Evolutionary conservation across 176 grass and related monocot species (phyloP).

Genomic region (Cymbopogon citratus): DNA sequence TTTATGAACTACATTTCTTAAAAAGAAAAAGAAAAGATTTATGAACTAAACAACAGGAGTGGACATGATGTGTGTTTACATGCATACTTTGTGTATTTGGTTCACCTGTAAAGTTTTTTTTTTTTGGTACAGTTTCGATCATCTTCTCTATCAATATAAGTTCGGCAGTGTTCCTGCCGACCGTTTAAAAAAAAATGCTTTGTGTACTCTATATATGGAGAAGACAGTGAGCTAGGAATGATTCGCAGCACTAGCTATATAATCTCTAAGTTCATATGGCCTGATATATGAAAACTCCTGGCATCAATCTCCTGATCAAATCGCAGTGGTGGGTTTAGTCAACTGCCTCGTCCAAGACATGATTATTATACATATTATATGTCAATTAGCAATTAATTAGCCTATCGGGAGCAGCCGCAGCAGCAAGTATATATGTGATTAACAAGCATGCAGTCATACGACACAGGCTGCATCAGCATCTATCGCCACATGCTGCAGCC

Average conservation of each 20-base stretch:
- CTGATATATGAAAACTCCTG: background rate
- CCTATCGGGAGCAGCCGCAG: background rate
- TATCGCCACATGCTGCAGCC: background rate
- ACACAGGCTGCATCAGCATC: background rate
- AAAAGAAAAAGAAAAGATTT: background rate
- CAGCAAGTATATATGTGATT: background rate
- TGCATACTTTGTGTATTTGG: no score
- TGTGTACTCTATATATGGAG: no score
- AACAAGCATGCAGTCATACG: background rate
- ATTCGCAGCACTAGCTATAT: no score
- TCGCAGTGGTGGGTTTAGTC: slow-evolving; percentile 12
- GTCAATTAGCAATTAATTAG: background rate
- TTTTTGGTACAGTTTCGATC: no score
- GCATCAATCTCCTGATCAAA: background rate
- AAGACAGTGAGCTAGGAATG: no score
- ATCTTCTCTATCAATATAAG: no score
- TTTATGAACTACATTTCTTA: background rate
- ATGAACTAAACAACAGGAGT: background rate
- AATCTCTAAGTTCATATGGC: background rate
- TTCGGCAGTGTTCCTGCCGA: no score
- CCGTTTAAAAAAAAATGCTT: no score
- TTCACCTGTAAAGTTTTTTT: no score
- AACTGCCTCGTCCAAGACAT: slow-evolving; percentile 11
- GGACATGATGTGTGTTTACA: background rate
- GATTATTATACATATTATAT: background rate